phyloP scores from a whole-genome alignment of 2,329 filamentous ascomycete genomes.

The Talaromyces funiculosus region DNA sequence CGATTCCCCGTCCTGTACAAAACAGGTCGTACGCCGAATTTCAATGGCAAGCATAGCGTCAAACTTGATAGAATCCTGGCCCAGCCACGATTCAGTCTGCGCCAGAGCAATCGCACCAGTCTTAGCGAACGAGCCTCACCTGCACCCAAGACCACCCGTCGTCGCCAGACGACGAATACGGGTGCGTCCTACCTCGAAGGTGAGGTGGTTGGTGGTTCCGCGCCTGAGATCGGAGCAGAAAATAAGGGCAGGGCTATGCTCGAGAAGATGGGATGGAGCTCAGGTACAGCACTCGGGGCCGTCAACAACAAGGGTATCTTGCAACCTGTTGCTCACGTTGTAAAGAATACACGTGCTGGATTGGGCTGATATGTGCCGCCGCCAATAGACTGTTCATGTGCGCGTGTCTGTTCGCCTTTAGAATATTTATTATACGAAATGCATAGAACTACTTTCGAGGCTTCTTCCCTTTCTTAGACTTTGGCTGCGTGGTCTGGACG shows the following conservation, averaged over 20 bases:
- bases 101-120: conserved; percentile 10
- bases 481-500: conserved; percentile 17
- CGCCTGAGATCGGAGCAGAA: conserved; percentile 73
- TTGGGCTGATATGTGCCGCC: conserved; percentile 54
- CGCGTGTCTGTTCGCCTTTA: background rate
- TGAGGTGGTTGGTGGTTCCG: conserved; percentile 77
- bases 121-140: background rate
- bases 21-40: conserved; percentile 60
- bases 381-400: background rate
- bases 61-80: conserved; percentile 38
- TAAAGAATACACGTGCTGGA: conserved; percentile 81
- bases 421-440: background rate
- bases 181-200: conserved; percentile 68
- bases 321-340: conserved; percentile 75
- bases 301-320: conserved; percentile 81
- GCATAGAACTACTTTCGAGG: conserved; percentile 10
- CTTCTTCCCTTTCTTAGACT: conserved; percentile 9
- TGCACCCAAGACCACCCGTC: conserved; percentile 15
- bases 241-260: conserved; percentile 84
- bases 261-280: conserved; percentile 96
- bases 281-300: conserved; percentile 76
- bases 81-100: conserved; percentile 27
- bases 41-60: conserved; percentile 51
- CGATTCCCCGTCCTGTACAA: conserved; percentile 75
- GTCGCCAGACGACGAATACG: conserved; percentile 18